Base-by-base conservation (phyloP, 257 asterid species). In the Mitragyna speciosa region DNA sequence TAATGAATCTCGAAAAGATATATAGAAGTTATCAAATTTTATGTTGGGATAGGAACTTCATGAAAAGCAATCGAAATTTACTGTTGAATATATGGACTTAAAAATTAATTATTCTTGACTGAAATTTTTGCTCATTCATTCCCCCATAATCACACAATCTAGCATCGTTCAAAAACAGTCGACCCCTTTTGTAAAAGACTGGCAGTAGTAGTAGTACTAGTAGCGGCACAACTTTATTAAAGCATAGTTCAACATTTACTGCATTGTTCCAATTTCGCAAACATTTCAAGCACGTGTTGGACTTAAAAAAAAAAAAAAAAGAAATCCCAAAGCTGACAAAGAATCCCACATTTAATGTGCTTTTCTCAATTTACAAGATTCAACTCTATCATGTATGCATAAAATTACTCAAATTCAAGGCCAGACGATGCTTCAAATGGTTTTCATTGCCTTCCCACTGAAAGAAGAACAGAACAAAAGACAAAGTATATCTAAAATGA, bases 211-310 rank as follows among this genome's bases (percentile, higher is more conserved):
- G 19, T 36, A 36, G 41, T 36, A n/a, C n/a, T n/a, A 36, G 41
- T 15, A 43, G 71, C 19, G 19, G 69, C 69, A 63, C 16, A 15
- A 30, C 71, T 66, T 66, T 66, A 30, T 6, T 11, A 66, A 30
- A 36, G 43, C 31, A 8, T 63, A 5, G 17, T 52, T 61, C 45
- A 43, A 56, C 30, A 47, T 4, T 24, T 41, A 7, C 6, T 17
- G 22, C 66, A 52, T 9, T n/a, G 14, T 33, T 73, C 48, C 58
- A 47, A 49, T 16, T 2, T 1, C 30, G 39, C 16, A 0, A 74
- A 26, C 58, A 41, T 47, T 75, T 39, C 28, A 75, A 58, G 30
- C 59, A 76, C 79, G 61, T 76, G 30, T 12, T 76, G 36, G 10
- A 75, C 20, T 39, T 26, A 28, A 12, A 4, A 12, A 33, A 39